Conservation (phyloP, 23 red algal genomes). For the Gracilariopsis chorda region DNA sequence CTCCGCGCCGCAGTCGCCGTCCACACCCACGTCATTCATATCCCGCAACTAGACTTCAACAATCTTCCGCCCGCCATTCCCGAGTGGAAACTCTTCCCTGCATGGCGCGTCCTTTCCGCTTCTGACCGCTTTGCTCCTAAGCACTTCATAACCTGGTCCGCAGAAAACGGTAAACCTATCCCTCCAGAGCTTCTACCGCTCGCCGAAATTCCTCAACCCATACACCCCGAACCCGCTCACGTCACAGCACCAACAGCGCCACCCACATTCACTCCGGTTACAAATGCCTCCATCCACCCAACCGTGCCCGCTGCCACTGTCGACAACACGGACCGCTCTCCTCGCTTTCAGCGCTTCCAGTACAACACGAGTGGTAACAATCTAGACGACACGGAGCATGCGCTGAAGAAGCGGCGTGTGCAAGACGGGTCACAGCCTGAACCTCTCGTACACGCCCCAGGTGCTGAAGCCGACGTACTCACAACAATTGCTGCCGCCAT, state of each 20-base stretch:
- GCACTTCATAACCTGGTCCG: not conserved
- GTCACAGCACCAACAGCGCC: not conserved
- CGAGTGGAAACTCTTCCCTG: conserved; percentile 52
- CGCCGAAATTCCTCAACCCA: no score
- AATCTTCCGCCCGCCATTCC: conserved; percentile 12
- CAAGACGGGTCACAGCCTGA: not conserved
- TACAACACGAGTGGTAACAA: not conserved
- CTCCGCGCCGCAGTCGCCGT: conserved; percentile 30
- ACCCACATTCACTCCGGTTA: not conserved
- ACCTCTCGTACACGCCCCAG: not conserved
- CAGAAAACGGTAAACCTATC: not conserved
- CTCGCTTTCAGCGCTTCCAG: not conserved
- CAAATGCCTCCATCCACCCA: not conserved
- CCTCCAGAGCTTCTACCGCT: not conserved
- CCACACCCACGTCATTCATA: conserved; percentile 19
- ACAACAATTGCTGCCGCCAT: not conserved
- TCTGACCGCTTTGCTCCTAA: conserved; percentile 33
- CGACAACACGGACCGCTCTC: not conserved
- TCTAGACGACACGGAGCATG: not conserved
- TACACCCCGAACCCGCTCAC: not conserved
- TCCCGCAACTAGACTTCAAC: conserved; percentile 32
- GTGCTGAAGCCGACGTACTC: conserved; percentile 14
- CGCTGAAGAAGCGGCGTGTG: not conserved
- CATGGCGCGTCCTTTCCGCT: conserved; percentile 20
- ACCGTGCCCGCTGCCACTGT: not conserved